Evolutionary conservation across 2,329 filamentous ascomycete species (phyloP), one percentile per base, ranked within the genome.

Genomic region (Cordyceps fumosorosea): DNA sequence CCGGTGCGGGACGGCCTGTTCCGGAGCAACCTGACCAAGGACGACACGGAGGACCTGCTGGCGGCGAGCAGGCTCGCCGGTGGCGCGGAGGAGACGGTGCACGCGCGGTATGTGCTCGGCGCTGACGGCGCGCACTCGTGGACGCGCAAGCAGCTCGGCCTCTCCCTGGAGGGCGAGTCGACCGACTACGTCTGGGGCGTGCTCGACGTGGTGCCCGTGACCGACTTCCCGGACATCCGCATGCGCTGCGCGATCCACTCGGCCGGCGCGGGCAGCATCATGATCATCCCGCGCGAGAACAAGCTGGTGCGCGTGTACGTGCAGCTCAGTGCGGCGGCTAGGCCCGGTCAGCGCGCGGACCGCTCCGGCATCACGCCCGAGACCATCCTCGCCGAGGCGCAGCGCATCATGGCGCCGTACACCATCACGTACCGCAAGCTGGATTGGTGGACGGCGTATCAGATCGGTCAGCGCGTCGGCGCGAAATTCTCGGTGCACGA

Each of bases 381-480:
- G 1, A 73, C 81, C 1, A 87, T 92, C 61, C 78, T 90, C 53
- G 75, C 80, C 52, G 79, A 83, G 0, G 89, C 88, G 0, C 82
- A 86, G 68, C 81, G 77, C 62, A 91, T 89, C 55, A 75, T 92
- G 26, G 74, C 76, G 0, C 89, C 89, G 0, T 92, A 90, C 70
- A 86, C 78, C 37, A 73, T 92, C 2, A 79, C 80, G 0, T 89
- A 89, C 66, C 74, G 81, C 42, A 81, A 88, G 64, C 84, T 84
- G 62, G 82, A 87, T 66, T 89, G 86, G 84, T 83, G 63, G 83
- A 87, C 67, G 88, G 87, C 84, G 88, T 89, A 88, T 66, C 81
- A 89, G 64, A 88, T 90, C 52, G 86, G 86, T 0, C 87, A 89
- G 68, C 78, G 88, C 6, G 81, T 89, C 0, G 84, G 82, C 4